phyloP scores from a whole-genome alignment of 2,329 filamentous ascomycete genomes.

The Verticillium albo-atrum region DNA sequence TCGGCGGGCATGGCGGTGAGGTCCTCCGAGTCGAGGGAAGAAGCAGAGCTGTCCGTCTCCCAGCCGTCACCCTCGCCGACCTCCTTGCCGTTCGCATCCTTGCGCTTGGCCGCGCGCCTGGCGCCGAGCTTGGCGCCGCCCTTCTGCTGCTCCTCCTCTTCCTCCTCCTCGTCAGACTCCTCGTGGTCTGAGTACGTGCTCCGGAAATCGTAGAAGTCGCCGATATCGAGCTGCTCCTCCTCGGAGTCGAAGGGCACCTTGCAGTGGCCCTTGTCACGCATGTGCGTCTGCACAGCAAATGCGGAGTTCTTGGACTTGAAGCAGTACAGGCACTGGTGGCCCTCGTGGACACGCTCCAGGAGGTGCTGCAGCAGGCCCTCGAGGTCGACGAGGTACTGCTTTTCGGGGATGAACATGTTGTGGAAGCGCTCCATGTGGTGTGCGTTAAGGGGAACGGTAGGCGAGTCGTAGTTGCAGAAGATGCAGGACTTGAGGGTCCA shows the following conservation, averaged over 20 bases:
- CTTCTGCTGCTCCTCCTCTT: constrained; percentile 42
- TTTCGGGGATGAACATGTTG: constrained; percentile 94
- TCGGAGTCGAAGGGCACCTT: constrained; percentile 90
- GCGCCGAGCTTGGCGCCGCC: constrained; percentile 68
- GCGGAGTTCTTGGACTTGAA: constrained; percentile 75
- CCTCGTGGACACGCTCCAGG: constrained; percentile 72
- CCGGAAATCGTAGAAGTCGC: constrained; percentile 95
- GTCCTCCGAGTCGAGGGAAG: constrained; percentile 81
- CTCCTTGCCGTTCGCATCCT: constrained; percentile 43
- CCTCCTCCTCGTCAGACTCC: constrained; percentile 52
- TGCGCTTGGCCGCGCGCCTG: constrained; percentile 48
- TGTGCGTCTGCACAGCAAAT: constrained; percentile 86
- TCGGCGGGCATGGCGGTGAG: constrained; percentile 76
- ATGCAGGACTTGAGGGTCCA: constrained; percentile 61
- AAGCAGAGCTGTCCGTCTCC: constrained; percentile 93
- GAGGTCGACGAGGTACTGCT: constrained; percentile 73
- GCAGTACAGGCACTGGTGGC: constrained; percentile 84
- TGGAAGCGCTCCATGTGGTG: constrained; percentile 90
- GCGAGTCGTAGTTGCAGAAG: constrained; percentile 87
- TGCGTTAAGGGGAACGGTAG: constrained; percentile 70
- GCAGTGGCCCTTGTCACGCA: constrained; percentile 95
- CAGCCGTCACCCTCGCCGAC: constrained; percentile 69
- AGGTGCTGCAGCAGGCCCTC: constrained; percentile 78
- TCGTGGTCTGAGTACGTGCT: constrained; percentile 88
- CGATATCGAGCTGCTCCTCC: constrained; percentile 87